A percentile compares a stretch with the other conserved stretches of the same genome.
These are phyloP conservation scores for Hymenoscyphus scutula DNA, from an alignment of 2,329 filamentous ascomycete species.

Conservation along the genomic window DNA sequence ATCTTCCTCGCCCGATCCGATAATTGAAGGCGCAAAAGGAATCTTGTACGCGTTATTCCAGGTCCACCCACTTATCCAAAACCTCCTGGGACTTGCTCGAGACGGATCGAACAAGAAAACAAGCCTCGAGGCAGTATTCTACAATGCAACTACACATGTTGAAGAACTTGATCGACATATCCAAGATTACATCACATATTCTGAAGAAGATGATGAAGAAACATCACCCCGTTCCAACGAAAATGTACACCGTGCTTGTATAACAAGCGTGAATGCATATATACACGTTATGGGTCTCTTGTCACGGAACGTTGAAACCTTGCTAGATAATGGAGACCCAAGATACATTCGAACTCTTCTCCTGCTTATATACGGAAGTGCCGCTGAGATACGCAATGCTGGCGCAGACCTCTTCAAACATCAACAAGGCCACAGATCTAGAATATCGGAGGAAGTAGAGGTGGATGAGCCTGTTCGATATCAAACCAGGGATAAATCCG, in stretches of 20 bases:
- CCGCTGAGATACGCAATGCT: conserved; percentile 58
- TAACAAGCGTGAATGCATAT: conserved; percentile 63
- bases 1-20: conserved; percentile 58
- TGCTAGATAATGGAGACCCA: conserved; percentile 64
- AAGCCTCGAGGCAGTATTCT: conserved; percentile 65
- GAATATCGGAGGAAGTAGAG: conserved; percentile 18
- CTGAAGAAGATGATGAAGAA: conserved; percentile 49
- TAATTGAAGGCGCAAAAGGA: conserved; percentile 64
- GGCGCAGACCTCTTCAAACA: conserved; percentile 28
- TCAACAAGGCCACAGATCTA: conserved; percentile 15
- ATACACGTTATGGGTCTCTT: conserved; percentile 62
- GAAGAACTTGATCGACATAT: conserved; percentile 65
- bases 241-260: conserved; percentile 60
- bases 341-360: conserved; percentile 65
- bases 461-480: conserved; percentile 48
- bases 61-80: conserved; percentile 66
- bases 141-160: conserved; percentile 65
- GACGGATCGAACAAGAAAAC: conserved; percentile 60
- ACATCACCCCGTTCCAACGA: conserved; percentile 55
- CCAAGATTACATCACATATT: conserved; percentile 55
- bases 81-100: conserved; percentile 59
- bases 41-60: conserved; percentile 67
- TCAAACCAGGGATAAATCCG: conserved; percentile 51
- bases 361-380: conserved; percentile 63
- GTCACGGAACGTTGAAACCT: conserved; percentile 59